phyloP scores from a whole-genome alignment of 2,329 filamentous ascomycete genomes.

The Pseudogymnoascus sp. region DNA sequence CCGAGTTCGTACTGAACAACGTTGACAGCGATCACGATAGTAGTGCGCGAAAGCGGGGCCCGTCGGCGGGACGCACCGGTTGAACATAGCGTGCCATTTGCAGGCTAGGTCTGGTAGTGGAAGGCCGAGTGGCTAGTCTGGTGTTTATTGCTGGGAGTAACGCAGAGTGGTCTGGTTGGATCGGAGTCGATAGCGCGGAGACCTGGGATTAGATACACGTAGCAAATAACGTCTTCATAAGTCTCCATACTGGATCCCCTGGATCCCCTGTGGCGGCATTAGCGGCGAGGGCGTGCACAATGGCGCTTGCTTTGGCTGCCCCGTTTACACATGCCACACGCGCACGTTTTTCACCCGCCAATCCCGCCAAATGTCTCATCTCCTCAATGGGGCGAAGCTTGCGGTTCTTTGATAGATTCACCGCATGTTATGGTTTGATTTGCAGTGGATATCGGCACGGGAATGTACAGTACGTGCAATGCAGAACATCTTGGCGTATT shows the following conservation, averaged over 20 bases:
- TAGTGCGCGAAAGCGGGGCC: neutral
- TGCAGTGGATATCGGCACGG: neutral
- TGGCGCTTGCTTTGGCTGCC: neutral
- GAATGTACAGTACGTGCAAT: neutral
- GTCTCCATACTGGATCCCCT: neutral
- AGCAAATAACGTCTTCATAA: constrained; percentile 5
- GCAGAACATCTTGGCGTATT: neutral
- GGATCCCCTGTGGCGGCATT: neutral
- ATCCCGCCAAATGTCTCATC: neutral
- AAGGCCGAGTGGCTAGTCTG: neutral
- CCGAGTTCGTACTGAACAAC: neutral
- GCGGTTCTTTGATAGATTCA: neutral
- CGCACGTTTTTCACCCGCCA: neutral
- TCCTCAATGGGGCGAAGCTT: neutral
- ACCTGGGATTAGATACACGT: neutral
- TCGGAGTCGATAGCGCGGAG: neutral
- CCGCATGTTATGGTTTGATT: neutral
- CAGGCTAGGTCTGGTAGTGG: neutral
- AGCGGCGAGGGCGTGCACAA: neutral
- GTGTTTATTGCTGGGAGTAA: neutral
- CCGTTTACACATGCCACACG: neutral
- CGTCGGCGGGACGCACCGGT: neutral
- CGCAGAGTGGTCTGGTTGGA: neutral
- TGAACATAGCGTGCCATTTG: neutral
- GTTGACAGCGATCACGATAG: neutral